Evolutionary conservation across 2,329 filamentous ascomycete genomes (phyloP).

Genomic region (Cercospora sp.): DNA sequence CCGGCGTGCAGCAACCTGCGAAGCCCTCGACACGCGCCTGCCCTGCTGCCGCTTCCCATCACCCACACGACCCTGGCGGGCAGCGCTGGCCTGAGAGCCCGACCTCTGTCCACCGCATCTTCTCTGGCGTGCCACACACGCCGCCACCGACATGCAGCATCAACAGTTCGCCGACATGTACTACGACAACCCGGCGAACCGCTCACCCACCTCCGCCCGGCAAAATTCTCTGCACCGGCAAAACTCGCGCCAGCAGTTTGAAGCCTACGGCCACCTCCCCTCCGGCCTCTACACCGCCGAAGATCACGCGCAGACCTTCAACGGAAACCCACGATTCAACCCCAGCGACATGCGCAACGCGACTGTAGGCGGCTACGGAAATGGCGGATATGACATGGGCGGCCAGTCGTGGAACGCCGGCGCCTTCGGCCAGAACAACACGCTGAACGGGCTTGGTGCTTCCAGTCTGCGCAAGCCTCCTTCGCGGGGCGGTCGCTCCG

Average conservation of each 20-base stretch:
- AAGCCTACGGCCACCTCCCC: constrained; percentile 68
- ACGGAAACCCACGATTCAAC: constrained; percentile 56
- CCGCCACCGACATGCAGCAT: constrained; percentile 33
- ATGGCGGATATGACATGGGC: constrained; percentile 67
- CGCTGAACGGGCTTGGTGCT: constrained; percentile 49
- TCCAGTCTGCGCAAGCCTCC: constrained; percentile 50
- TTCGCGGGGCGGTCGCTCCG: constrained; percentile 57
- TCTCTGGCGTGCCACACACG: constrained; percentile 15
- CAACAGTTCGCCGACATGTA: constrained; percentile 61
- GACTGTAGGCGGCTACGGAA: constrained; percentile 61
- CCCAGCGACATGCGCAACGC: constrained; percentile 57
- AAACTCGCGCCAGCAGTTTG: constrained; percentile 71
- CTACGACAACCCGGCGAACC: constrained; percentile 65
- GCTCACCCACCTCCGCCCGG: constrained; percentile 74
- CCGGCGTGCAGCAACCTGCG: background rate
- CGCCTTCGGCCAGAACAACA: constrained; percentile 66
- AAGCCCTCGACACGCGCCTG: background rate
- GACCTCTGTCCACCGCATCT: constrained; percentile 8
- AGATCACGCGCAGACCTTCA: constrained; percentile 56
- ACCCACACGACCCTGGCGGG: background rate
- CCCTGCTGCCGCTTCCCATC: background rate
- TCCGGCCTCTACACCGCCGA: constrained; percentile 70
- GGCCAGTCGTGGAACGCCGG: constrained; percentile 79
- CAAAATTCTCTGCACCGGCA: constrained; percentile 66
- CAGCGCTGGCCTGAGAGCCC: background rate